A percentile compares a stretch with the other conserved stretches of the same genome.
Evolutionary conservation across 192 early-diverging fungal species (phyloP).

Genomic region (Coemansia sp.): DNA sequence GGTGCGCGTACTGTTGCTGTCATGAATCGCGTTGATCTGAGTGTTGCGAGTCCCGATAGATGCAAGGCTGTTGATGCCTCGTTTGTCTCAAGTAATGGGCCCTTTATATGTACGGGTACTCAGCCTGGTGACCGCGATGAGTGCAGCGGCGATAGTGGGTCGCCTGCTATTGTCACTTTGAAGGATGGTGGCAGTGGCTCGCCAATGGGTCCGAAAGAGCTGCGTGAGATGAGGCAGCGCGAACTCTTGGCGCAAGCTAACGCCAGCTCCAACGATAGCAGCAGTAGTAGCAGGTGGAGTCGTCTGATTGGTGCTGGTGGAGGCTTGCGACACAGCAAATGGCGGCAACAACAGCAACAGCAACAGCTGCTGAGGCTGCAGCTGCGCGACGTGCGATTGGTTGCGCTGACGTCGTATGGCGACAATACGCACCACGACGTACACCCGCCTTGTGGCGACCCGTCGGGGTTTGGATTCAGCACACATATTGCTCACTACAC

Average conservation of each 20-base stretch:
- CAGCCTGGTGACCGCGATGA: slow-evolving; percentile 29
- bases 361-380: neutral
- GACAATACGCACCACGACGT: slow-evolving; percentile 35
- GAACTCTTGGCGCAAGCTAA: neutral
- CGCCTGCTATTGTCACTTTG: slow-evolving; percentile 30
- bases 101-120: slow-evolving; percentile 42
- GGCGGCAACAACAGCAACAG: neutral
- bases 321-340: neutral
- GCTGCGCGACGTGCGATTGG: slow-evolving; percentile 18
- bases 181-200: neutral
- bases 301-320: neutral
- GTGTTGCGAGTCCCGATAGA: neutral
- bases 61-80: slow-evolving; percentile 25
- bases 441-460: slow-evolving; percentile 47
- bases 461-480: slow-evolving; percentile 49
- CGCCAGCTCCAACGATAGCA: no score
- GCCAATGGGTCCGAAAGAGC: no score
- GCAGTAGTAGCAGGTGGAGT: neutral
- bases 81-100: slow-evolving; percentile 37
- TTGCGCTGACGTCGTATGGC: slow-evolving; percentile 55
- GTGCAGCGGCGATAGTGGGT: slow-evolving; percentile 55
- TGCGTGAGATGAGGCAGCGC: neutral
- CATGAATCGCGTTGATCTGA: slow-evolving; percentile 40
- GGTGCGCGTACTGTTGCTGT: slow-evolving; percentile 16
- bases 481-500: slow-evolving; percentile 54